phyloP scores from a whole-genome alignment of 306 rosid genomes.

The Fragaria vesca region DNA sequence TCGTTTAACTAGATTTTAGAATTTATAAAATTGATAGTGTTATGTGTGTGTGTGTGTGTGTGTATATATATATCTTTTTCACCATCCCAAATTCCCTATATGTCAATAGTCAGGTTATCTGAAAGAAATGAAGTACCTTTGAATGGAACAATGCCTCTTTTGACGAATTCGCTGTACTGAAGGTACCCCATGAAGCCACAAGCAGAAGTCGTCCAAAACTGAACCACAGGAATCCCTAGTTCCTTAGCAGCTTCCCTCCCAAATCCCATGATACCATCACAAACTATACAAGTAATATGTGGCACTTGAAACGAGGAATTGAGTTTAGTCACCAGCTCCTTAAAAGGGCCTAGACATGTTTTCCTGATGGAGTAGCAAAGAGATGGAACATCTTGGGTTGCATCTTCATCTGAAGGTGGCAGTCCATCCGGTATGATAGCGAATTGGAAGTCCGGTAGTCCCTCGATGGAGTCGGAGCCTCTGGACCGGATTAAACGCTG shows the following conservation, averaged over 20 bases:
- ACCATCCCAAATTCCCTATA: too few species aligned
- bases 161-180: slow-evolving; percentile 16
- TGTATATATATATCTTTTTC: too few species aligned
- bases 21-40: too few species aligned
- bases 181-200: slow-evolving; percentile 32
- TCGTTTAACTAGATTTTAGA: too few species aligned
- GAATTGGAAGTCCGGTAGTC: slow-evolving; percentile 9
- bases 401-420: slow-evolving; percentile 15
- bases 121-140: slow-evolving; percentile 18
- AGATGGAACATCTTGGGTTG: slow-evolving; percentile 24
- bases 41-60: too few species aligned
- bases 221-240: slow-evolving; percentile 24
- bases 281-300: slow-evolving; percentile 23
- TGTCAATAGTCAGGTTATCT: too few species aligned
- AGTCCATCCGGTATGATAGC: slow-evolving; percentile 22
- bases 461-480: too few species aligned
- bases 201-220: slow-evolving; percentile 35
- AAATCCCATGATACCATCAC: slow-evolving; percentile 25
- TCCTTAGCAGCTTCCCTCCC: slow-evolving; percentile 19
- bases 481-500: too few species aligned
- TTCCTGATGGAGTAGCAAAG: slow-evolving; percentile 18
- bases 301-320: slow-evolving; percentile 12
- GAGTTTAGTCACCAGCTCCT: slow-evolving; percentile 22
- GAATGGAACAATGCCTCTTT: slow-evolving; percentile 29
- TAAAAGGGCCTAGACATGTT: slow-evolving; percentile 24